A percentile compares a stretch with the other conserved stretches of the same genome.
phyloP scores from a whole-genome alignment of 495 filamentous ascomycete genomes.

The Hypoxylon perforatum region DNA sequence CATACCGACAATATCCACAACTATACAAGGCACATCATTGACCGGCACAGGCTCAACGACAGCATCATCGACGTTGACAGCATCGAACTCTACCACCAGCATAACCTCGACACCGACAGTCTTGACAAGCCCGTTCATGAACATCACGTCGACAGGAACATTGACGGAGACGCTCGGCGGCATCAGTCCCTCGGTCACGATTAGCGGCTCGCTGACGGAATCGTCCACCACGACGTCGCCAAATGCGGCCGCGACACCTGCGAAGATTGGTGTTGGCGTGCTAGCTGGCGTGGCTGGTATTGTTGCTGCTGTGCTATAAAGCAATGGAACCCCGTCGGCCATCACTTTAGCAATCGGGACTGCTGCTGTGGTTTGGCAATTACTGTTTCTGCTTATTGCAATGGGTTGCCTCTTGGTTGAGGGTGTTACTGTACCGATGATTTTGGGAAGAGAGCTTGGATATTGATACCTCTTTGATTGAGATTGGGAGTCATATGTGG shows the following conservation, averaged over 20 bases:
- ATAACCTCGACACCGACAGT: slow-evolving; percentile 7
- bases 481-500: too few relatives aligned
- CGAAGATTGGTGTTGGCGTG: slow-evolving; percentile 36
- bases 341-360: background rate
- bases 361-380: background rate
- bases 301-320: slow-evolving; percentile 35
- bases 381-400: background rate
- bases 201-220: slow-evolving; percentile 19
- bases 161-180: slow-evolving; percentile 21
- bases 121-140: slow-evolving; percentile 13
- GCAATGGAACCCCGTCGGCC: background rate
- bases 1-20: background rate
- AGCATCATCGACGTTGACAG: background rate
- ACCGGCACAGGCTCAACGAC: background rate
- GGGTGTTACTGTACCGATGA: background rate
- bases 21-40: background rate
- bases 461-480: slow-evolving; percentile 10
- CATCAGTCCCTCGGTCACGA: slow-evolving; percentile 3
- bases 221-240: slow-evolving; percentile 13
- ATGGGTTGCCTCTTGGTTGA: background rate
- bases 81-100: background rate
- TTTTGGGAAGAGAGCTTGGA: slow-evolving; percentile 9
- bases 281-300: slow-evolving; percentile 39
- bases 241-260: slow-evolving; percentile 34
- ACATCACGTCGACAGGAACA: slow-evolving; percentile 4